Evolutionary conservation across 192 early-diverging fungal species (phyloP).

Genomic region (Linnemannia elongata): DNA sequence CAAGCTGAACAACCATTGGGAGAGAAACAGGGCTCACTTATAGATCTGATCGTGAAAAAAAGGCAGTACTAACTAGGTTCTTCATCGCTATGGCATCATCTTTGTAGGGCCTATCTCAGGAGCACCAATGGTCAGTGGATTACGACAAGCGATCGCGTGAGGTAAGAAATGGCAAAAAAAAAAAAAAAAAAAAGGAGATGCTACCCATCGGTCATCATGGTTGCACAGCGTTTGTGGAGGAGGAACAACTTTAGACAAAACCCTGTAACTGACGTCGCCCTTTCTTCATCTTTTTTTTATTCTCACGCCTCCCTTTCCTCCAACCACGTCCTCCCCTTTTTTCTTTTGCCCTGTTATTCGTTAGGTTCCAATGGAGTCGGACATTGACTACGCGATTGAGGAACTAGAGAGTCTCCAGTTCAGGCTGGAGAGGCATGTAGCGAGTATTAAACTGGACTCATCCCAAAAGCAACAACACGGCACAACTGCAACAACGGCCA

Average conservation of each 20-base stretch:
- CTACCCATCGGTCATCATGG: neutral
- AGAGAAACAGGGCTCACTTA: neutral
- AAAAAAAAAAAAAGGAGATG: too few species aligned
- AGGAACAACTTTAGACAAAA: neutral
- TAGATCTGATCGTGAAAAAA: conserved; percentile 2
- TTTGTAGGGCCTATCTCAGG: conserved; percentile 14
- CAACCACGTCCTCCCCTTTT: neutral
- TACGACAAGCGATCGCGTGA: conserved; percentile 61
- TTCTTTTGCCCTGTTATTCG: too few species aligned
- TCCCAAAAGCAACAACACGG: neutral
- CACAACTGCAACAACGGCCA: neutral
- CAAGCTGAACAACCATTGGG: neutral
- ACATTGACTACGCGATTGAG: conserved; percentile 51
- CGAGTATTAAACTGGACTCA: neutral
- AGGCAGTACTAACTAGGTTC: neutral
- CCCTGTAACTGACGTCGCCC: too few species aligned
- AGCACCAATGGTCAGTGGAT: conserved; percentile 50
- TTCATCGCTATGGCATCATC: neutral
- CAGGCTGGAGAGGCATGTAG: conserved; percentile 17
- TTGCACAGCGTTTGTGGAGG: neutral
- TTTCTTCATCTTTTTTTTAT: neutral
- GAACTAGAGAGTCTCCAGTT: conserved; percentile 40
- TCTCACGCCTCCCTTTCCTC: too few species aligned
- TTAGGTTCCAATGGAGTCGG: conserved; percentile 61
- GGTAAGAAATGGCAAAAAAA: conserved; percentile 32